phyloP scores from a whole-genome alignment of 1,284 basidiomycete species.

The Thelephora terrestris region DNA sequence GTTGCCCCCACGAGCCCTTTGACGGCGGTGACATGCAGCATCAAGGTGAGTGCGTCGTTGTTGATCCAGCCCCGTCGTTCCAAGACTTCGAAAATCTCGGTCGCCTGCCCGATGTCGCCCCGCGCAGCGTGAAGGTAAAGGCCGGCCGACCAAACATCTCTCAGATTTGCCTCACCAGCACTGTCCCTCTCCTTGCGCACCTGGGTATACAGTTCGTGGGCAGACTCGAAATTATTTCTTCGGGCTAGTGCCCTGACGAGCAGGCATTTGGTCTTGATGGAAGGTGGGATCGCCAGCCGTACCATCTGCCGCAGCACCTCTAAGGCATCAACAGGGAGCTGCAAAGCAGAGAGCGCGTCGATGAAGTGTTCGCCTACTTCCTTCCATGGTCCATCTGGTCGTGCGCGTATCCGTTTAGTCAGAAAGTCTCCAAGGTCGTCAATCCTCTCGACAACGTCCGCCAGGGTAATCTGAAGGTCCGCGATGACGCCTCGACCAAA shows the following conservation, averaged over 20 bases:
- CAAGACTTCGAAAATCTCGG: conserved; percentile 34
- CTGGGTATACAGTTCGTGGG: conserved; percentile 31
- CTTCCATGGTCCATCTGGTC: conserved; percentile 19
- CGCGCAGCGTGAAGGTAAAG: conserved; percentile 41
- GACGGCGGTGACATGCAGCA: conserved; percentile 47
- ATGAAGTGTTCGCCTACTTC: conserved; percentile 32
- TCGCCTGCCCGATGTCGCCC: conserved; percentile 35
- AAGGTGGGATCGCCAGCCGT: conserved; percentile 24
- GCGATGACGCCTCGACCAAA: background rate
- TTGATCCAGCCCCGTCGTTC: conserved; percentile 19
- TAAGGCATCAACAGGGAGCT: conserved; percentile 29
- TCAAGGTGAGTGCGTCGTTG: conserved; percentile 28
- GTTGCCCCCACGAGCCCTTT: conserved; percentile 32
- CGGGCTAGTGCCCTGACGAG: conserved; percentile 38
- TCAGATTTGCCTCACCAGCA: conserved; percentile 22
- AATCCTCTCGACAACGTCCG: conserved; percentile 24
- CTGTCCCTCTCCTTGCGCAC: conserved; percentile 8
- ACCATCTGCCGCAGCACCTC: conserved; percentile 34
- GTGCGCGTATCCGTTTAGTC: conserved; percentile 15
- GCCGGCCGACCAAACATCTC: conserved; percentile 24
- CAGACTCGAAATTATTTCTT: conserved; percentile 29
- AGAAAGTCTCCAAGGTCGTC: conserved; percentile 28
- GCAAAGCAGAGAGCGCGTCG: conserved; percentile 24
- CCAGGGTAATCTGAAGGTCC: conserved; percentile 22
- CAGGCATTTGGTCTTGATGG: conserved; percentile 21